Evolutionary conservation across 306 rosid species (phyloP), one percentile per base, ranked within the genome.

Genomic region (Ziziphus jujuba): DNA sequence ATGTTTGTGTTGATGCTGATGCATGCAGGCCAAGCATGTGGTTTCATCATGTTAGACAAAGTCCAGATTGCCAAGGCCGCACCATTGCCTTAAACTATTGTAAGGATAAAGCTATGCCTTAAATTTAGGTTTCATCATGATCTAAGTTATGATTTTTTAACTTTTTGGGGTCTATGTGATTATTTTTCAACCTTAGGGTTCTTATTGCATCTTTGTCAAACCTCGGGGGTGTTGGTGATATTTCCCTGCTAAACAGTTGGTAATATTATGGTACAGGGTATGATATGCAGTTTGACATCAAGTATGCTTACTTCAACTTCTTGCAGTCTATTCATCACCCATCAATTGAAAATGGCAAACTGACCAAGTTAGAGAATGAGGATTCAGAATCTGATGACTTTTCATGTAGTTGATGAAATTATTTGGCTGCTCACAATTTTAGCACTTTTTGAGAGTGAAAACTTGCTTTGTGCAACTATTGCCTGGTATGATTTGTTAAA

Each of bases 1-100:
- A 22, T 35, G 12, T 66, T 55, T 23, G 53, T 57, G 2, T 1
- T 7, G 54, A 23, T 6, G 54, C 28, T 28, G 11, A 35, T 55
- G 43, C 21, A 59, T 83, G 84, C 95, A 90, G 97, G 91, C 97
- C 97, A 47, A 88, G 92, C 56, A 84, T 86, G 92, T 91, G 95
- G 97, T 88, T 91, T 74, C 97, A 91, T 84, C 95, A 86, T 68
- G 97, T 91, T 58, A 82, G 87, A 64, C 95, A 91, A 71, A 75
- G 84, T 65, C 74, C 83, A 6, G 83, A 84, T 78, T 81, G 77
- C 55, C 73, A 73, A 21, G 91, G 88, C 52, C 65, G 81, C 34
- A 79, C 89, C 40, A 82, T 86, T 65, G 97, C 97, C 44, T 80
- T 91, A 51, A 90, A 87, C 63, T 90, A 90, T 58, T 90, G 95